Evolutionary conservation across 164 flowering plant species (phyloP).

Genomic region (Piper longum): DNA sequence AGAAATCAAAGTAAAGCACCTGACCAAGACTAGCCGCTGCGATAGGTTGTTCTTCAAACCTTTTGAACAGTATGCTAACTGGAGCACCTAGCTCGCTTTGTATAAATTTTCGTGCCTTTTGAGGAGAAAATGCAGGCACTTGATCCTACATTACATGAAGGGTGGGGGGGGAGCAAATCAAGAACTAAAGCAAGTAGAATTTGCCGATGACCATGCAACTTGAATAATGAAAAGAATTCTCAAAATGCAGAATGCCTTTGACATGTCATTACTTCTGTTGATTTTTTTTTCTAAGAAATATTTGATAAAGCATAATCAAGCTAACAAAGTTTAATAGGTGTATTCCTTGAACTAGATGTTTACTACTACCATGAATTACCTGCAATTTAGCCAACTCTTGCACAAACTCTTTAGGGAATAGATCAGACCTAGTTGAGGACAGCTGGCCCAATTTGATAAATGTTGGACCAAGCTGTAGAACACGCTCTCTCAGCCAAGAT

Average conservation of each 20-base stretch:
- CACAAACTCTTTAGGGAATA: conserved; percentile 81
- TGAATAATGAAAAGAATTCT: neutral
- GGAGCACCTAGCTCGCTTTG: conserved; percentile 78
- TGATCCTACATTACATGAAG: conserved; percentile 56
- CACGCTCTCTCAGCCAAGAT: conserved; percentile 78
- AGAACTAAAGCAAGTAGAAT: neutral
- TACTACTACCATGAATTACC: conserved; percentile 28
- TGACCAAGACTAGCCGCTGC: conserved; percentile 99
- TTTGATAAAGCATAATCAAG: neutral
- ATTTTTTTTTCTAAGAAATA: neutral
- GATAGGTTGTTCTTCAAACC: conserved; percentile 83
- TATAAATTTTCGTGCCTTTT: conserved; percentile 61
- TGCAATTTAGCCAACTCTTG: conserved; percentile 95
- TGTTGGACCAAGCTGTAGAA: conserved; percentile 92
- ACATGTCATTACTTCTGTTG: neutral
- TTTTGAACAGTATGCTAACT: conserved; percentile 46
- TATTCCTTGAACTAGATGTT: too few species aligned
- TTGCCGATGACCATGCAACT: neutral
- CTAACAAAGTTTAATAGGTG: neutral
- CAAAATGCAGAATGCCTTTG: neutral
- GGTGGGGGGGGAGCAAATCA: neutral
- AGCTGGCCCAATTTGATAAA: conserved; percentile 93
- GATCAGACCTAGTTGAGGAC: conserved; percentile 87
- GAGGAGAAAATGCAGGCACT: conserved; percentile 83
- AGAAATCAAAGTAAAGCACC: conserved; percentile 36